Percentiles rank a stretch among this genome's conserved stretches.
Evolutionary conservation across 2,329 filamentous ascomycete genomes (phyloP).

Genomic region (Fusarium sp.): DNA sequence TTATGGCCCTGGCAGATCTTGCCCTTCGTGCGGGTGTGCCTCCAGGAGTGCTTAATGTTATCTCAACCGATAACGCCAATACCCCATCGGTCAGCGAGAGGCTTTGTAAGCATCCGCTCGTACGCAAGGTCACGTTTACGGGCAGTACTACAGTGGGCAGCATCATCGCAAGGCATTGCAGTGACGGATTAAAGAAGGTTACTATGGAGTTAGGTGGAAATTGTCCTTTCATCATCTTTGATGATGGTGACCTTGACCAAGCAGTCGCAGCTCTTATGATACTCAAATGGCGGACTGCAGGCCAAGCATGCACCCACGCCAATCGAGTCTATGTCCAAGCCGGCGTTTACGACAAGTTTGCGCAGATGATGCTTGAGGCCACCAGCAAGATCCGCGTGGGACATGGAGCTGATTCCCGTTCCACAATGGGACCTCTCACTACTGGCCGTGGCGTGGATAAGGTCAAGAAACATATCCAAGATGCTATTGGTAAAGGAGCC

Average conservation of each 20-base stretch:
- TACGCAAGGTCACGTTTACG: conserved; percentile 80
- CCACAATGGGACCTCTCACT: conserved; percentile 23
- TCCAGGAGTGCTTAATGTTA: conserved; percentile 71
- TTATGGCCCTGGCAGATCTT: conserved; percentile 75
- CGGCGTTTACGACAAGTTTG: conserved; percentile 63
- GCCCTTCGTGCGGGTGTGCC: conserved; percentile 79
- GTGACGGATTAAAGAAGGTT: conserved; percentile 72
- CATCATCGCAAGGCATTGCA: conserved; percentile 70
- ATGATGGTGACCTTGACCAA: conserved; percentile 66
- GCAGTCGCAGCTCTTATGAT: background rate
- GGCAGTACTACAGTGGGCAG: conserved; percentile 77
- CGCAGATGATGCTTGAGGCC: background rate
- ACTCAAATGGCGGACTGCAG: conserved; percentile 74
- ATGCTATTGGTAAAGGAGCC: conserved; percentile 16
- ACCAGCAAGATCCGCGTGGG: background rate
- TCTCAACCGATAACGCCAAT: conserved; percentile 51
- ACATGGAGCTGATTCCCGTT: background rate
- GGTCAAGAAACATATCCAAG: conserved; percentile 7
- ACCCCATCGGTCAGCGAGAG: conserved; percentile 59
- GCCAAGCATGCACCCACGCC: conserved; percentile 76
- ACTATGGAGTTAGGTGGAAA: conserved; percentile 79
- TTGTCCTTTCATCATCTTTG: conserved; percentile 72
- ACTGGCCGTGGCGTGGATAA: conserved; percentile 1
- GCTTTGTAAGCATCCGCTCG: conserved; percentile 57
- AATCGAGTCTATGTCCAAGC: conserved; percentile 69